Evolutionary conservation across 768 basidiomycete species (phyloP), one percentile per base, ranked within the genome.

Genomic region (Macrocybe gigantea): DNA sequence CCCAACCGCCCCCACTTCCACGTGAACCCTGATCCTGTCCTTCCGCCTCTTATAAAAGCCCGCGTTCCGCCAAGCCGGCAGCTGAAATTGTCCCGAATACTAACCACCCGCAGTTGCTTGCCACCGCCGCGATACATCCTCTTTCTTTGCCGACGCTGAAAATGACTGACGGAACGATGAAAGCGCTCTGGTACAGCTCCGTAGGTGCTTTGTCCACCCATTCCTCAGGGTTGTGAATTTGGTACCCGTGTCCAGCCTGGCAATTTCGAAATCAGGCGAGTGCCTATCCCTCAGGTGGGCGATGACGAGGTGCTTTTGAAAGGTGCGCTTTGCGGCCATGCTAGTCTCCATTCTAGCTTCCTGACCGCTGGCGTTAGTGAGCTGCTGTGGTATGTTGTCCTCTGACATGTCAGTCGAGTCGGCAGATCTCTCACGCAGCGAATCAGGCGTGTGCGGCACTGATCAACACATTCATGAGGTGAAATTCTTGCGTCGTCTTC

Each of bases 241-340:
- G 2, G 22, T 22, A 22, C 38, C 8, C 13, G 38, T 43, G n/a
- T 44, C 22, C 48, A 87, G 83, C 80, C 87, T 46, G 67, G 70
- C 56, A 64, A 86, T 43, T 89, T 88, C 55, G 77, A 79, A 48
- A 72, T 88, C 49, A 80, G 72, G 55, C 65, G 80, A 35, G 84
- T 88, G 6, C 81, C 83, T 5, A 78, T 88, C 47, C 87, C 87
- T 6, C 50, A 75, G 49, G 70, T 78, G 50, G 74, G 74, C 33
- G 82, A 85, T 52, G 77, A 86, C 45, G 88, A 90, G 29, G 77
- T 89, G 42, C 73, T 89, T 45, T 69, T 90, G 54, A 88, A 90
- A 74, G 85, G 84, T 49, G 6, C 7, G 40, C 38, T 29, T 29
- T 22, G 22, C 22, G 22, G 10, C 33, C 11, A 14, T 9, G 14